Conservation (phyloP, 192 early-diverging fungal species). For the Gonapodya prolifera region DNA sequence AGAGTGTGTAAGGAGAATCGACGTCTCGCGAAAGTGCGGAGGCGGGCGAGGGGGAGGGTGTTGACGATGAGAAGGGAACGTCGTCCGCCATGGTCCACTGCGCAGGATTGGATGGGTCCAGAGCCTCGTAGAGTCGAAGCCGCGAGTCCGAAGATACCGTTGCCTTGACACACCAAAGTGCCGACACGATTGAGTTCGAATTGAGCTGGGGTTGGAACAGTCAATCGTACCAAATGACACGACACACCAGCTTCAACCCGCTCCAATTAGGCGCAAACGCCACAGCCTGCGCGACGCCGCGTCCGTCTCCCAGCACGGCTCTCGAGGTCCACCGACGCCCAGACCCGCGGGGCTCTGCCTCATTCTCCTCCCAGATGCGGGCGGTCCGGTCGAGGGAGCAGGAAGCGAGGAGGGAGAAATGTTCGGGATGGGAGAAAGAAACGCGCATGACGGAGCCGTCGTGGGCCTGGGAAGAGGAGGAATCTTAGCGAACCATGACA, state of each 20-base stretch:
- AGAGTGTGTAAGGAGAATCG: slow-evolving; percentile 35
- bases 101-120: slow-evolving; percentile 58
- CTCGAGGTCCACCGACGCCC: slow-evolving; percentile 54
- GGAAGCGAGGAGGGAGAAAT: slow-evolving; percentile 77
- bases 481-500: background rate
- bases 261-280: slow-evolving; percentile 77
- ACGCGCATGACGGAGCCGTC: slow-evolving; percentile 74
- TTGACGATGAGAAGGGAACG: slow-evolving; percentile 24
- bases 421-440: slow-evolving; percentile 97
- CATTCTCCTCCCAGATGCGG: slow-evolving; percentile 83
- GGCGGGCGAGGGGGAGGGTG: slow-evolving; percentile 25
- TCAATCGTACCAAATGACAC: background rate
- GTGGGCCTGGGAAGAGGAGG: slow-evolving; percentile 42
- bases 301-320: slow-evolving; percentile 49
- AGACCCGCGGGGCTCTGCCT: slow-evolving; percentile 39
- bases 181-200: background rate
- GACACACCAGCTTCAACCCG: slow-evolving; percentile 57
- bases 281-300: slow-evolving; percentile 70
- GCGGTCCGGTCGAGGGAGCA: slow-evolving; percentile 87
- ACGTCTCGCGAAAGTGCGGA: slow-evolving; percentile 63
- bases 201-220: slow-evolving; percentile 6
- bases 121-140: slow-evolving; percentile 76
- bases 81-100: slow-evolving; percentile 66
- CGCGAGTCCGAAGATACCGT: slow-evolving; percentile 66
- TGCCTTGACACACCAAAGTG: slow-evolving; percentile 33